phyloP scores from a whole-genome alignment of 176 grass and related monocot genomes.

The Aegilops umbellulata region DNA sequence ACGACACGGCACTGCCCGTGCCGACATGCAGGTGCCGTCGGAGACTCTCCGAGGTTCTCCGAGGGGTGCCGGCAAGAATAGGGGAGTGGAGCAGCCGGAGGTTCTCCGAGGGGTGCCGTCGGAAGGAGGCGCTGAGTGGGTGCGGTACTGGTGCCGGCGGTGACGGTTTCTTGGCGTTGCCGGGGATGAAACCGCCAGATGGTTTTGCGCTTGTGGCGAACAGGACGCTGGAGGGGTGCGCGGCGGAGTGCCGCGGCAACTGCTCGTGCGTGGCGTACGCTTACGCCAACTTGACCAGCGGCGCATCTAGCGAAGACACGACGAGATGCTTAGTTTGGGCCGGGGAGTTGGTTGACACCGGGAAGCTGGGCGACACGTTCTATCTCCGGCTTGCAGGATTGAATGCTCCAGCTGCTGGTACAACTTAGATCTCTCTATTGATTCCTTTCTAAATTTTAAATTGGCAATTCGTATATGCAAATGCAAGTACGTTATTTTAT shows the following conservation, averaged over 20 bases:
- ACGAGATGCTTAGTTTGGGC: slow-evolving; percentile 41
- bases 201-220: not conserved
- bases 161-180: not conserved
- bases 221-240: slow-evolving; percentile 19
- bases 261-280: slow-evolving; percentile 59
- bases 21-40: slow-evolving; percentile 33
- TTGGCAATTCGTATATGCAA: too few relatives aligned
- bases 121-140: not conserved
- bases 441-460: not conserved
- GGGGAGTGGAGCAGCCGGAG: too few relatives aligned
- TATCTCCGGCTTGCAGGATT: slow-evolving; percentile 37
- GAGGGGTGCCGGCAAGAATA: not conserved
- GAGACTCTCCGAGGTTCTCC: slow-evolving; percentile 1
- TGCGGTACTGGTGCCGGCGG: slow-evolving; percentile 20
- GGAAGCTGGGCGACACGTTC: slow-evolving; percentile 19
- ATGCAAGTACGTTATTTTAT: not conserved
- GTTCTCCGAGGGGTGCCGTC: not conserved
- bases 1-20: not conserved
- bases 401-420: not conserved
- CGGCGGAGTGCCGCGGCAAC: slow-evolving; percentile 32
- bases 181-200: not conserved
- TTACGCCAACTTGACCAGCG: not conserved
- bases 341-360: slow-evolving; percentile 29
- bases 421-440: not conserved
- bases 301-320: not conserved